phyloP scores from a whole-genome alignment of 192 early-diverging fungal species.

The Mortierella hygrophila region DNA sequence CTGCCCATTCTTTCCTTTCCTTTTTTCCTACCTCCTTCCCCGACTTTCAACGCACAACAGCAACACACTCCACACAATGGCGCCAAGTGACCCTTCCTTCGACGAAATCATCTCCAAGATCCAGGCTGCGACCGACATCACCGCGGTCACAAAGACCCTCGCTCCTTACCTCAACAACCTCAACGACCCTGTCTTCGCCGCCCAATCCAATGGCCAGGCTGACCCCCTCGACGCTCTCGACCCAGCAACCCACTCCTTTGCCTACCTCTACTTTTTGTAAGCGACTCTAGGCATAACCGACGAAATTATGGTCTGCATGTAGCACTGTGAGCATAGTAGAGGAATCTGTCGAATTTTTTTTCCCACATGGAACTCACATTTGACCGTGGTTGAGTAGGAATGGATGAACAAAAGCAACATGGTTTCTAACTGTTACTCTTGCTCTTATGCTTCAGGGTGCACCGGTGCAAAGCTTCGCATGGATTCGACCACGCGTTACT shows the following conservation, averaged over 20 bases:
- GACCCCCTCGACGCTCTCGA: slow-evolving; percentile 60
- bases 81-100: slow-evolving; percentile 33
- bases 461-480: slow-evolving; percentile 52
- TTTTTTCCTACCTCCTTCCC: not conserved
- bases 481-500: slow-evolving; percentile 54
- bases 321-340: not conserved
- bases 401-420: not conserved
- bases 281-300: not conserved
- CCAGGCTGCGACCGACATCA: slow-evolving; percentile 21
- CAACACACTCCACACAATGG: slow-evolving; percentile 13
- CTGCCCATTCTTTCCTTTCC: not conserved
- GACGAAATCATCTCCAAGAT: slow-evolving; percentile 54
- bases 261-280: slow-evolving; percentile 68
- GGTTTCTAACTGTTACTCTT: not conserved
- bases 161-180: slow-evolving; percentile 47
- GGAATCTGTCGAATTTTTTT: not conserved
- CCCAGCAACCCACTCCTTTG: slow-evolving; percentile 56
- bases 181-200: slow-evolving; percentile 34
- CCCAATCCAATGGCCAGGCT: slow-evolving; percentile 23
- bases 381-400: not conserved
- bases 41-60: not conserved
- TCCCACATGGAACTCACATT: not conserved
- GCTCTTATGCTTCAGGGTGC: slow-evolving; percentile 24
- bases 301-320: not conserved
- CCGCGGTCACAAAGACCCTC: slow-evolving; percentile 27